A percentile compares a stretch with the other conserved stretches of the same genome.
These are phyloP conservation scores for Starmerella vaccinii DNA, from an alignment of 805 yeast species.

Conservation along the genomic window DNA sequence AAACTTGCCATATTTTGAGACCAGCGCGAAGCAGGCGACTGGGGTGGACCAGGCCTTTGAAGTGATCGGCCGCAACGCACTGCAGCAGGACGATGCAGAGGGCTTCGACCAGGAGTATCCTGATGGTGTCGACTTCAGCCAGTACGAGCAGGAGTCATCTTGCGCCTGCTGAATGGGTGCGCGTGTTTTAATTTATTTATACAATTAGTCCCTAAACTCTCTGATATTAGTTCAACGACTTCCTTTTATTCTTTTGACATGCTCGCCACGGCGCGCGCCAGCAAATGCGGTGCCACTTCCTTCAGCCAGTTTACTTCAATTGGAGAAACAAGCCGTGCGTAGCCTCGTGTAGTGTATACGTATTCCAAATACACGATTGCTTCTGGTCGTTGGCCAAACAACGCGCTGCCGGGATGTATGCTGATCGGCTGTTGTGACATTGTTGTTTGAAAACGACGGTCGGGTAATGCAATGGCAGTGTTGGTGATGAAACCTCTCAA, in stretches of 20 bases:
- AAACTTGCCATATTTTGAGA: constrained; percentile 86
- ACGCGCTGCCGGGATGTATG: constrained; percentile 79
- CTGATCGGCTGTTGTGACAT: constrained; percentile 68
- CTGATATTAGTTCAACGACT: background rate
- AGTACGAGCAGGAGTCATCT: constrained; percentile 62
- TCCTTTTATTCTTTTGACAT: background rate
- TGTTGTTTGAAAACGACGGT: constrained; percentile 80
- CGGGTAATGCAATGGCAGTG: constrained; percentile 91
- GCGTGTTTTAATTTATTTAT: constrained; percentile 3
- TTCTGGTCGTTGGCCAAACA: constrained; percentile 72
- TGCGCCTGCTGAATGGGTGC: constrained; percentile 52
- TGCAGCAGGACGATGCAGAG: constrained; percentile 87
- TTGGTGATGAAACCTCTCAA: constrained; percentile 74
- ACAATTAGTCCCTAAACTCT: background rate
- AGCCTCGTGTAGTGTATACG: constrained; percentile 85
- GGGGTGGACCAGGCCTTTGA: constrained; percentile 94
- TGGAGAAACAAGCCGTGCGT: constrained; percentile 79
- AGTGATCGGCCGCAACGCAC: constrained; percentile 87
- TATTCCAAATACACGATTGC: constrained; percentile 92
- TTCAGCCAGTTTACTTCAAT: constrained; percentile 69
- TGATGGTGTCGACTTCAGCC: constrained; percentile 89
- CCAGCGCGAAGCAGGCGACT: constrained; percentile 94
- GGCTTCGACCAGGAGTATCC: constrained; percentile 89
- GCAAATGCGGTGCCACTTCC: constrained; percentile 21
- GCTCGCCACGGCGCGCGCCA: constrained; percentile 16